These are phyloP conservation scores for Didymella keratinophila DNA, from an alignment of 2,329 filamentous ascomycete genomes.

Conservation along the genomic window DNA sequence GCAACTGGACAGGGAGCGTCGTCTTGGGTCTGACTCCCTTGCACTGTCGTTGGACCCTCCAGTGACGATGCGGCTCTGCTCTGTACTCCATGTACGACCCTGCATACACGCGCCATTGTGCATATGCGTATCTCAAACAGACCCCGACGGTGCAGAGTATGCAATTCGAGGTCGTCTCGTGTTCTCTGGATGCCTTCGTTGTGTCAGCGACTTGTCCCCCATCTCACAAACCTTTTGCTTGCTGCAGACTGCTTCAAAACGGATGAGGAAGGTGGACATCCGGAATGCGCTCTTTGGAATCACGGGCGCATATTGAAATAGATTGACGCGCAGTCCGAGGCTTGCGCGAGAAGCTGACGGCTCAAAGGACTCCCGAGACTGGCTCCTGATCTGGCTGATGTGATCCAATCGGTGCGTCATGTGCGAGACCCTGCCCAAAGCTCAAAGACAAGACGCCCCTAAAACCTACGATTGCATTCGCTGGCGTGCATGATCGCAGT, in stretches of 20 bases:
- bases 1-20: background rate
- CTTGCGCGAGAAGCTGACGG: slow-evolving; percentile 6
- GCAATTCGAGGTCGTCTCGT: background rate
- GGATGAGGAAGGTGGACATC: background rate
- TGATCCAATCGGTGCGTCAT: slow-evolving; percentile 23
- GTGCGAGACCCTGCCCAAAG: slow-evolving; percentile 21
- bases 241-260: background rate
- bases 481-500: background rate
- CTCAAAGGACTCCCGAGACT: slow-evolving; percentile 6
- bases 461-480: background rate
- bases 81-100: slow-evolving; percentile 13
- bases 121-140: slow-evolving; percentile 4
- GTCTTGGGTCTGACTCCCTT: background rate
- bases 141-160: background rate
- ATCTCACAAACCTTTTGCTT: background rate
- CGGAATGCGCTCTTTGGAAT: background rate
- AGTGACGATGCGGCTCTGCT: slow-evolving; percentile 13
- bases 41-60: background rate
- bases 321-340: slow-evolving; percentile 10
- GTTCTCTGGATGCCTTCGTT: background rate
- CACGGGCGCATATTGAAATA: background rate
- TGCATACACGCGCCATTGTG: slow-evolving; percentile 4
- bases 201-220: background rate
- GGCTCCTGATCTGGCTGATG: slow-evolving; percentile 6
- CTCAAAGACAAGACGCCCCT: slow-evolving; percentile 6